Percentiles rank a stretch among this genome's conserved stretches.
phyloP scores from a whole-genome alignment of 1,139 yeast species.

The Petasospora rhodanensis region DNA sequence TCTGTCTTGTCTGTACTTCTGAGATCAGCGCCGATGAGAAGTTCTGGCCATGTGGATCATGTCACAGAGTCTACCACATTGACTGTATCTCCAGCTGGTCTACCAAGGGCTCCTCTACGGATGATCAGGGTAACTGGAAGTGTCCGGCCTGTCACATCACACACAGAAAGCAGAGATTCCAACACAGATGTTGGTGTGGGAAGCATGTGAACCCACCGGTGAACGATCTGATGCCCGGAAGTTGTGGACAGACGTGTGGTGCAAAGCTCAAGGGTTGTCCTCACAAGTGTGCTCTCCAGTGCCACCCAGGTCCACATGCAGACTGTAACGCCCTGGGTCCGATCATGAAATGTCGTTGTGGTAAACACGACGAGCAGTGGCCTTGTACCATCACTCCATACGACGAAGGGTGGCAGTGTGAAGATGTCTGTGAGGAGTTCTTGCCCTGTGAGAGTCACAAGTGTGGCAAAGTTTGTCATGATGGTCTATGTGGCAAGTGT shows the following conservation, averaged over 20 bases:
- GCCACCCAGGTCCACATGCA: constrained; percentile 92
- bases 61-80: constrained; percentile 77
- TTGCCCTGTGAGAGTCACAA: constrained; percentile 71
- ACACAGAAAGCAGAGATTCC: constrained; percentile 25
- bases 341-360: constrained; percentile 67
- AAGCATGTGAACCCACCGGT: constrained; percentile 62
- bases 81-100: constrained; percentile 86
- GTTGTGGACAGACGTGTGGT: constrained; percentile 85
- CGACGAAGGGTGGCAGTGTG: constrained; percentile 65
- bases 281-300: constrained; percentile 69
- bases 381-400: constrained; percentile 75
- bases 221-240: constrained; percentile 66
- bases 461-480: constrained; percentile 59
- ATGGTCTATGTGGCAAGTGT: constrained; percentile 80
- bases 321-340: constrained; percentile 79
- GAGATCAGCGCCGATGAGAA: constrained; percentile 65
- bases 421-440: constrained; percentile 50
- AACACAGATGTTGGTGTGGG: constrained; percentile 90
- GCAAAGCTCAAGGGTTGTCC: constrained; percentile 53
- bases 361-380: constrained; percentile 57
- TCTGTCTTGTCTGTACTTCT: constrained; percentile 80
- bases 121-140: constrained; percentile 59
- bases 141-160: constrained; percentile 78
- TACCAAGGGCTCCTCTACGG: constrained; percentile 62
- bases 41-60: constrained; percentile 70